Evolutionary conservation across 495 filamentous ascomycete species (phyloP), one percentile per base, ranked within the genome.

Genomic region (Pseudomonodictys pantanalensis): DNA sequence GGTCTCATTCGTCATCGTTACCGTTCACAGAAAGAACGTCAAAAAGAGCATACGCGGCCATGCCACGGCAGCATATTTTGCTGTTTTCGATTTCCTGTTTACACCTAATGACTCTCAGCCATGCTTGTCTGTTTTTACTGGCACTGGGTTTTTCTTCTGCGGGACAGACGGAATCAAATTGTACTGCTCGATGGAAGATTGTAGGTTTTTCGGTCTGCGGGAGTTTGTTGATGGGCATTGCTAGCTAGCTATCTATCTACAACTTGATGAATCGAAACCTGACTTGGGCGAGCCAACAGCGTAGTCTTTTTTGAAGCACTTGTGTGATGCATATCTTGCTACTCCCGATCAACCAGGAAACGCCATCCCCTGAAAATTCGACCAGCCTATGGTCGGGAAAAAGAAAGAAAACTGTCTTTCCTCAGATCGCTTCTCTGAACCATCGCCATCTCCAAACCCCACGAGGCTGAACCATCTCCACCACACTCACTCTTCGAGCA

Each of bases 41-140:
- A n/a, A 20, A 18, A 10, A 9, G 26, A 38, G 23, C 47, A 52
- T 44, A 62, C 59, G 60, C 58, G 60, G 53, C 60, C 22, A 63
- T 63, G 60, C 48, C 60, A 53, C 60, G 60, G 60, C 60, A 57
- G 60, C 53, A 2, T 15, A 41, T 9, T 1, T 18, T 22, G 44
- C 28, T 63, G 60, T 60, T 11, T 44, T 47, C 35, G 6, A 33
- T 24, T 22, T 26, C 3, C 15, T 48, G n/a, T 50, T 50, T 49
- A 12, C 3, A 15, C 38, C 5, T 41, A 41, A 41, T 41, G 20
- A 41, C 38, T n/a, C 20, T 22, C 15, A 11, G 15, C 18, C 43
- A 23, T 23, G 17, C 18, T 18, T 18, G 41, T 22, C 7, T n/a
- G n/a, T 12, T 18, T 17, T 7, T 44, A 22, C 15, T 32, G 12